Evolutionary conservation across 2,329 filamentous ascomycete genomes (phyloP), one percentile per base, ranked within the genome.

Genomic region (Xylariales sp.): DNA sequence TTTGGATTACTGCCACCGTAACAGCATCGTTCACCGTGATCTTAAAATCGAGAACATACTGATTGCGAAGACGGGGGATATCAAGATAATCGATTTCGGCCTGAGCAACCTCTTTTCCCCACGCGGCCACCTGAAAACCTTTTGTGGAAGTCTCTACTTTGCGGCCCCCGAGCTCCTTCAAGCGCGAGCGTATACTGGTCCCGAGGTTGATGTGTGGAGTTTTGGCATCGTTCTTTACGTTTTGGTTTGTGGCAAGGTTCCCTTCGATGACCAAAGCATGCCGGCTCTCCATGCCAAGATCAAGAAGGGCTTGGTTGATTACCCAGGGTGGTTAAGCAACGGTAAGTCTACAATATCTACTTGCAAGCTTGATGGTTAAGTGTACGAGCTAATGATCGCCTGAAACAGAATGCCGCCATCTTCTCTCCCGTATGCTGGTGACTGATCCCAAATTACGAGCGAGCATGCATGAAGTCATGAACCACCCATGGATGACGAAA

Each of bases 251-350:
- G 93, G 93, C 37, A 97, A 97, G 62, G 93, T 98, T 4, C 93
- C 93, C 0, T 98, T 98, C 55, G 93, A 98, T 59, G 93, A 98
- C 57, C 93, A 98, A 66, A 96, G 90, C 67, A 98, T 98, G 89
- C 93, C 91, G 24, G 90, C 95, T 46, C 71, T 98, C 33, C 93
- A 98, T 65, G 90, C 91, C 41, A 98, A 98, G 68, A 98, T 98
- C 64, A 98, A 98, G 70, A 95, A 95, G 59, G 93, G 93, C 24
- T 67, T 87, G 35, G 93, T 97, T 14, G 93, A 98, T 59, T 98
- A 97, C 61, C 93, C 93, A 3, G 87, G 83, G 43, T 97, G 93
- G 81, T 71, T 98, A 27, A 91, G 88, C 40, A 80, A 81, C 53
- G 91, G 91, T 94, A 74, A 60, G 83, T 66, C 15, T 16, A 25